These are phyloP conservation scores for Rutidosis leptorrhynchoides DNA, from an alignment of 129 eudicot species.

Conservation along the genomic window DNA sequence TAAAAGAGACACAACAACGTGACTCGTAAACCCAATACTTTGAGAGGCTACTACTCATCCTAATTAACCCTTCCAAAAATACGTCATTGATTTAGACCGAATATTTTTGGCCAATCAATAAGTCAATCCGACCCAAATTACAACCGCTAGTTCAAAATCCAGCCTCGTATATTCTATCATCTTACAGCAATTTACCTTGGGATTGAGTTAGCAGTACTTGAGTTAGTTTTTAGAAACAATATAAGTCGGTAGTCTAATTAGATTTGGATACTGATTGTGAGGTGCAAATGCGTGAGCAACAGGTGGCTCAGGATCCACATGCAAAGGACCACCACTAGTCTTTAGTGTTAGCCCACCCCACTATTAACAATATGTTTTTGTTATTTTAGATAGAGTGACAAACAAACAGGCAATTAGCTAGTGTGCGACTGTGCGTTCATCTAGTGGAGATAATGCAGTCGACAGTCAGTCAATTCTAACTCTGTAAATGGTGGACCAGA, in stretches of 20 bases:
- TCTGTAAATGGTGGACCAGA: conserved; percentile 5
- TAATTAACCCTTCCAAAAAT: too few species aligned
- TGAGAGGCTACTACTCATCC: too few species aligned
- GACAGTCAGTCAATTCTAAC: neutral
- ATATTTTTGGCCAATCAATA: too few species aligned
- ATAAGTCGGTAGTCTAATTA: neutral
- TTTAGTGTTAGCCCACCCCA: neutral
- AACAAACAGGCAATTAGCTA: neutral
- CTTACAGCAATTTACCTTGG: too few species aligned
- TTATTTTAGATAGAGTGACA: conserved; percentile 11
- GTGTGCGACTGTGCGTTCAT: neutral
- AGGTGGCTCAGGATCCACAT: conserved; percentile 3
- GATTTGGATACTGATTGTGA: neutral
- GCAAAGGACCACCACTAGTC: neutral
- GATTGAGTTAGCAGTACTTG: too few species aligned
- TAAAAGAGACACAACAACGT: too few species aligned
- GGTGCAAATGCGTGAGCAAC: neutral
- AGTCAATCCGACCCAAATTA: too few species aligned
- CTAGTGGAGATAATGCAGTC: neutral
- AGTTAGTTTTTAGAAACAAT: too few species aligned
- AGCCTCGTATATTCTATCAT: too few species aligned
- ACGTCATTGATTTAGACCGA: too few species aligned
- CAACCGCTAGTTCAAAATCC: too few species aligned
- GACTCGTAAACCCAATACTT: too few species aligned
- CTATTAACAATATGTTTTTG: neutral